A percentile compares a stretch with the other conserved stretches of the same genome.
Evolutionary conservation across 768 basidiomycete species (phyloP).

Genomic region (Rhizopogon salebrosus): DNA sequence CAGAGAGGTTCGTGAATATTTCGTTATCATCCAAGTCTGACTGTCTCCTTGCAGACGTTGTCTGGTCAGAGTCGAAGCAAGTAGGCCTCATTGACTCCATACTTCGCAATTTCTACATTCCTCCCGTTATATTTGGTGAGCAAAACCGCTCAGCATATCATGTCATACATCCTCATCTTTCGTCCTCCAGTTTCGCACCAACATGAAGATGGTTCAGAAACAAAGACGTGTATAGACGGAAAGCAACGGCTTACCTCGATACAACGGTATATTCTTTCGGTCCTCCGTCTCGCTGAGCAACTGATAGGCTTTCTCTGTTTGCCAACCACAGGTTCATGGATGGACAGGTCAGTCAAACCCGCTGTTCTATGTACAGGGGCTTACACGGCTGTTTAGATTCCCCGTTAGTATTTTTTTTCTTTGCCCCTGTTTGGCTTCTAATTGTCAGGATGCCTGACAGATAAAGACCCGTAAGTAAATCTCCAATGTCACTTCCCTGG

Average conservation of each 20-base stretch:
- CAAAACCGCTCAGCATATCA: too few species aligned
- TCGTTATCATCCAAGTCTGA: neutral
- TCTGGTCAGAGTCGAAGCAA: conserved; percentile 77
- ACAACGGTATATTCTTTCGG: conserved; percentile 41
- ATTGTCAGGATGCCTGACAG: conserved; percentile 14
- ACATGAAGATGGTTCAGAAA: conserved; percentile 59
- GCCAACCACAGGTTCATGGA: conserved; percentile 52
- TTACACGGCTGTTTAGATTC: conserved; percentile 37
- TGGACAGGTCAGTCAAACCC: conserved; percentile 48
- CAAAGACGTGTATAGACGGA: conserved; percentile 70
- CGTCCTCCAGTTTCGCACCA: conserved; percentile 40
- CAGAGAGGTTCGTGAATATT: conserved; percentile 52
- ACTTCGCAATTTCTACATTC: conserved; percentile 75
- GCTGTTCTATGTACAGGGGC: neutral
- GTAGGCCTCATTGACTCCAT: conserved; percentile 73
- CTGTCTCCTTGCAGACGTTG: conserved; percentile 45
- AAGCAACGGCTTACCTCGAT: conserved; percentile 80
- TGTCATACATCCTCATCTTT: neutral
- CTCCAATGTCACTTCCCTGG: too few species aligned
- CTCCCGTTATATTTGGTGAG: conserved; percentile 74
- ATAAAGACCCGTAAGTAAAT: conserved; percentile 41
- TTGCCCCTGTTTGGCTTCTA: neutral
- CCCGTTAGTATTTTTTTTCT: conserved; percentile 34
- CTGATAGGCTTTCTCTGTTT: neutral
- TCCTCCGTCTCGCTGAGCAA: neutral